phyloP scores from a whole-genome alignment of 176 grass and related monocot genomes.

The Musa beccarii region DNA sequence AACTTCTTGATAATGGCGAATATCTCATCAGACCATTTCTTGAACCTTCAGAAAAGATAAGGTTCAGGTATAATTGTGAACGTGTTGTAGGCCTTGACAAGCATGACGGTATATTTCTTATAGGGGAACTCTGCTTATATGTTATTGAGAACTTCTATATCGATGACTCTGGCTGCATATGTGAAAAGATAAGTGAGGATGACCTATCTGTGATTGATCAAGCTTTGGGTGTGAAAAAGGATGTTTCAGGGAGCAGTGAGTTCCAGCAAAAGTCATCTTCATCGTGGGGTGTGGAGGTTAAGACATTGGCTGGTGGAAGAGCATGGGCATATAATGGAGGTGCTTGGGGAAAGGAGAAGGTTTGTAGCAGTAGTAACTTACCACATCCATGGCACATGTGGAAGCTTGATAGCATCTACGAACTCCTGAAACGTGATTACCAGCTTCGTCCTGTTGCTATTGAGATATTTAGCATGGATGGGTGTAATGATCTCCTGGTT shows the following conservation, averaged over 20 bases:
- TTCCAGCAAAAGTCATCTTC: constrained; percentile 70
- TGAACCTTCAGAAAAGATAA: constrained; percentile 90
- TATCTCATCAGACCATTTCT: constrained; percentile 97
- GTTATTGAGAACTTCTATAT: constrained; percentile 99
- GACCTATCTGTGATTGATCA: constrained; percentile 96
- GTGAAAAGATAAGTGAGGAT: constrained; percentile 81
- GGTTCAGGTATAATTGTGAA: constrained; percentile 90
- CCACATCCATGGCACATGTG: constrained; percentile 99
- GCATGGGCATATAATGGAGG: constrained; percentile 97
- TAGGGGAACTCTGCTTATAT: constrained; percentile 88
- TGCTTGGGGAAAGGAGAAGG: constrained; percentile 96
- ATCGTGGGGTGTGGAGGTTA: constrained; percentile 37
- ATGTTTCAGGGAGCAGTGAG: constrained; percentile 65
- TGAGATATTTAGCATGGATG: constrained; percentile 99
- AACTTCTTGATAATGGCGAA: constrained; percentile 91
- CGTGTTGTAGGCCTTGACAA: constrained; percentile 93
- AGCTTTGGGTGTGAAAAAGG: constrained; percentile 96
- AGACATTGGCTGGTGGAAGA: constrained; percentile 66
- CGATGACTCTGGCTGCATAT: constrained; percentile 84
- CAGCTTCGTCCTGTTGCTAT: constrained; percentile 96
- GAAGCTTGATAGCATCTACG: constrained; percentile 97
- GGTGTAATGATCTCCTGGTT: constrained; percentile 96
- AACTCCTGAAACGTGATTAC: constrained; percentile 96
- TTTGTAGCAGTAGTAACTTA: constrained; percentile 70
- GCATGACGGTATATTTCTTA: constrained; percentile 95